These are phyloP conservation scores for Viola pubescens DNA, from an alignment of 441 rosid species.

Conservation along the genomic window DNA sequence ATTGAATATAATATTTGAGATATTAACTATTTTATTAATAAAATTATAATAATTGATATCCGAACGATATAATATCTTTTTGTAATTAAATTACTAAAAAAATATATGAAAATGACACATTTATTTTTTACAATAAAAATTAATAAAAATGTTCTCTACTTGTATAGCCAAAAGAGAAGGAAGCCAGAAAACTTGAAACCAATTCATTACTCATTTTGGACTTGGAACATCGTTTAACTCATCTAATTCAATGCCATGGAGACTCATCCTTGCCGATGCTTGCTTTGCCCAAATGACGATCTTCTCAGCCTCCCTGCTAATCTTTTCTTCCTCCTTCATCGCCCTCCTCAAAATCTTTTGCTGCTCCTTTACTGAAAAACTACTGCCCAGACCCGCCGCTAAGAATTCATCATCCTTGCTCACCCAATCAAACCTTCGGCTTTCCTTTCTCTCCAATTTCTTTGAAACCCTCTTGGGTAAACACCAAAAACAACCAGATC, in stretches of 20 bases:
- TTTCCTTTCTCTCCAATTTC: constrained; percentile 30
- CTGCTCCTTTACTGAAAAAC: constrained; percentile 47
- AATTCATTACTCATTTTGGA: background rate
- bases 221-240: constrained; percentile 28
- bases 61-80: too few species aligned
- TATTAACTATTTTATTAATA: too few species aligned
- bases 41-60: too few species aligned
- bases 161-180: constrained; percentile 1
- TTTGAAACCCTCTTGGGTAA: constrained; percentile 39
- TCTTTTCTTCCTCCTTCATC: constrained; percentile 52
- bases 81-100: too few species aligned
- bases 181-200: background rate
- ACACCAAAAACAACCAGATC: constrained; percentile 57
- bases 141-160: background rate
- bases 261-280: constrained; percentile 41
- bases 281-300: constrained; percentile 61
- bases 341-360: constrained; percentile 47
- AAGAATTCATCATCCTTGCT: constrained; percentile 40
- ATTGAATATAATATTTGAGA: too few species aligned
- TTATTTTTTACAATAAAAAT: background rate
- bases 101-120: too few species aligned
- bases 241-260: constrained; percentile 20
- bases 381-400: constrained; percentile 34
- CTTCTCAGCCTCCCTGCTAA: constrained; percentile 57
- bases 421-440: constrained; percentile 25